Percentiles rank a stretch among this genome's conserved stretches.
phyloP scores from a whole-genome alignment of 768 basidiomycete genomes.

The Termitomyces sp. region DNA sequence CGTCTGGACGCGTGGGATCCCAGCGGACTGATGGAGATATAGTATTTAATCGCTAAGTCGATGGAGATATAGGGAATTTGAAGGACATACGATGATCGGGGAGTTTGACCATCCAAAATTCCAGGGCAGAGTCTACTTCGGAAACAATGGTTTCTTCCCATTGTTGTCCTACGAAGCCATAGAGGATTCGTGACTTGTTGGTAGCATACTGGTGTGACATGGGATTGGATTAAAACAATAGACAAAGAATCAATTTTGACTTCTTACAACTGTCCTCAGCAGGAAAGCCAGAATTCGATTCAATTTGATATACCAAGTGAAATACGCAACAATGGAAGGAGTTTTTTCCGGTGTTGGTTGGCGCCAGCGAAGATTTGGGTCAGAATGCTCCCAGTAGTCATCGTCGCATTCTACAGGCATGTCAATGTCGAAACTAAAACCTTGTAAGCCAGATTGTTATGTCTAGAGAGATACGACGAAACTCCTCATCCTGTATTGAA shows the following conservation, averaged over 20 bases:
- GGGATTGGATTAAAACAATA: background rate
- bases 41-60: background rate
- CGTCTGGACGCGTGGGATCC: conserved; percentile 41
- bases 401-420: conserved; percentile 62
- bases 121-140: conserved; percentile 65
- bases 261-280: conserved; percentile 56
- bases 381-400: conserved; percentile 67
- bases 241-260: conserved; percentile 15
- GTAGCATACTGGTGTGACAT: conserved; percentile 61
- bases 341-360: conserved; percentile 52
- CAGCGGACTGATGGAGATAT: conserved; percentile 33
- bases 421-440: conserved; percentile 65
- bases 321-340: conserved; percentile 50
- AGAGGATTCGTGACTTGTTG: conserved; percentile 61
- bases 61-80: background rate
- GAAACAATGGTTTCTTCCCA: conserved; percentile 70
- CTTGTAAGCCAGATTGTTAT: background rate
- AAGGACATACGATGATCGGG: conserved; percentile 49
- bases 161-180: conserved; percentile 52
- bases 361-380: conserved; percentile 55
- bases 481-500: conserved; percentile 80
- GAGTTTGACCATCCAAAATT: conserved; percentile 61
- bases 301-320: conserved; percentile 52
- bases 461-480: conserved; percentile 20
- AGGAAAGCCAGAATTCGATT: conserved; percentile 62